These are phyloP conservation scores for Phytophthora melonis DNA, from an alignment of 352 stramenopile genomes.

Conservation along the genomic window DNA sequence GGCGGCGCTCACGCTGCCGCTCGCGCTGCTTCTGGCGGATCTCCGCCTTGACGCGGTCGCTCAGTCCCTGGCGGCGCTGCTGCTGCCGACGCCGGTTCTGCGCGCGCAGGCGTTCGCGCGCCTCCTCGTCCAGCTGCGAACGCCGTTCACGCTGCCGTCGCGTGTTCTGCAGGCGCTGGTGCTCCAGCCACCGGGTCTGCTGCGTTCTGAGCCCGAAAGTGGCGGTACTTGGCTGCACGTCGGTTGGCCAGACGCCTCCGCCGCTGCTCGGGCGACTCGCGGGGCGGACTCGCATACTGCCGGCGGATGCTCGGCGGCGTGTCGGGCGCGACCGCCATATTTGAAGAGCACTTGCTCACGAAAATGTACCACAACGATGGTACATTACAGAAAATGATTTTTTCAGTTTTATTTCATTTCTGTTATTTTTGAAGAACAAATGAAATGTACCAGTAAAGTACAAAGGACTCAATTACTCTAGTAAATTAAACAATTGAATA, in stretches of 20 bases:
- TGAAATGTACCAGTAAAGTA: no score
- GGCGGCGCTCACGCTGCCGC: conserved; percentile 53
- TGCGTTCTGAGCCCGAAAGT: conserved; percentile 38
- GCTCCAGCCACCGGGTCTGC: conserved; percentile 16
- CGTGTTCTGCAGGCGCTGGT: conserved; percentile 58
- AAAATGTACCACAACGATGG: no score
- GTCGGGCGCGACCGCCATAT: conserved; percentile 15
- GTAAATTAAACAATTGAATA: no score
- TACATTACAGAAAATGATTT: no score
- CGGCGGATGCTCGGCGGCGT: conserved; percentile 62
- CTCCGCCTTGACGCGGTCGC: conserved; percentile 41
- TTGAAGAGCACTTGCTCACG: no score
- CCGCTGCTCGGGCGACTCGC: conserved; percentile 57
- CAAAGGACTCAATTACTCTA: no score
- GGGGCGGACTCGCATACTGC: conserved; percentile 55
- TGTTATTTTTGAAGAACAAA: no score
- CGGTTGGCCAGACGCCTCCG: conserved; percentile 63
- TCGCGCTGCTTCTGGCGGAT: conserved; percentile 55
- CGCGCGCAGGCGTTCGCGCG: conserved; percentile 50
- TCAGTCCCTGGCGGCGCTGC: conserved; percentile 56
- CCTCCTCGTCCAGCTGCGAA: conserved; percentile 49
- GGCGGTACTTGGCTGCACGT: conserved; percentile 76
- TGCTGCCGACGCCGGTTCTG: conserved; percentile 75
- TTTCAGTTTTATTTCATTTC: no score
- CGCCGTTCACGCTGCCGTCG: conserved; percentile 58